Evolutionary conservation across 2,329 filamentous ascomycete genomes (phyloP), one percentile per base, ranked within the genome.

Genomic region (Chrysosporium keratinophilum): DNA sequence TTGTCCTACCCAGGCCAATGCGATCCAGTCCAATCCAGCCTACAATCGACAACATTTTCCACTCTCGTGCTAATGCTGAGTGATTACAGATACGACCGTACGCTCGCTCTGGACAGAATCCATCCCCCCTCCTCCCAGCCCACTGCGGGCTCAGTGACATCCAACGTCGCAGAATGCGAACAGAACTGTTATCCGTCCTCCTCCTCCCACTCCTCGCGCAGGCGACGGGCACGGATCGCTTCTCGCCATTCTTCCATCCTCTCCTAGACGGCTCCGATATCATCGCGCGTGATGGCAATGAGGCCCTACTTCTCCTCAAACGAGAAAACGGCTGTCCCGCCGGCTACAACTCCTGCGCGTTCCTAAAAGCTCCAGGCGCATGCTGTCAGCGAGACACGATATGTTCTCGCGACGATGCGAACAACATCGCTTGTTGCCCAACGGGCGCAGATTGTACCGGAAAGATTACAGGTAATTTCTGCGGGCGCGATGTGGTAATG

Each of bases 401-500:
- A 54, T 84, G 81, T 68, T 74, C 76, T 41, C 72, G 74, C 49
- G 81, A 84, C 65, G 66, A 67, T 40, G 76, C 74, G 37, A 74
- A 79, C 52, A 72, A 81, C 57, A 76, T 83, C 52, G 81, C 80
- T 20, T 84, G 81, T 71, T 84, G 81, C 67, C 79, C 79, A 0
- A 71, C 67, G 23, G 75, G 77, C 49, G 76, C 76, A 12, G 74
- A 69, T 28, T 84, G 81, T 62, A 82, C 80, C 0, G 81, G 81
- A 1, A 74, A 71, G 7, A 71, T 82, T 9, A 66, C 70, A 0
- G 66, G 61, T 33, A 60, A 55, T 57, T 6, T 28, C 19, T 35
- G 23, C 44, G 34, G 34, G 14, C 19, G 1, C 14, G 4, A 17
- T 2, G 2, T 47, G 7, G 14, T 9, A 19, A 10, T 10, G 17